These are phyloP conservation scores for Nicotiana sylvestris DNA, from an alignment of 257 asterid species.

Conservation along the genomic window DNA sequence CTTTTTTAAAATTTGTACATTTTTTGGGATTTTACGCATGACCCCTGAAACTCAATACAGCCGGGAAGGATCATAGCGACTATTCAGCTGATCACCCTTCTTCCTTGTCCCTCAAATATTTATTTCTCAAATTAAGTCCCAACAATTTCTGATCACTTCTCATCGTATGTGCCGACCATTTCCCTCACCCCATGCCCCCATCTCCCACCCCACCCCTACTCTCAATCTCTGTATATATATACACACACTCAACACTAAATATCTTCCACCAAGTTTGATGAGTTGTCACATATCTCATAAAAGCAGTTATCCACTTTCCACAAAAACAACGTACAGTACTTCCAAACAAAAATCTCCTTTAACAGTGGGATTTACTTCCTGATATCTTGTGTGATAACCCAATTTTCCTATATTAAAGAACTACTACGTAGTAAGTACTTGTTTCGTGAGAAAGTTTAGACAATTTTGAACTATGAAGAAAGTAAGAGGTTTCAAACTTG, in stretches of 20 bases:
- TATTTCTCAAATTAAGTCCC: background rate
- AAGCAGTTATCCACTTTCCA: background rate
- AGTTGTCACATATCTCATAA: background rate
- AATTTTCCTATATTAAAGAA: background rate
- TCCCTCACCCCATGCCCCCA: background rate
- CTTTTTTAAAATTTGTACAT: background rate
- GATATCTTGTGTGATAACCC: background rate
- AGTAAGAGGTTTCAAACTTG: constrained; percentile 38
- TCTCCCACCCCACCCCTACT: too few relatives aligned
- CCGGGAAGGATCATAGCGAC: constrained; percentile 13
- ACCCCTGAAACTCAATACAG: constrained; percentile 24
- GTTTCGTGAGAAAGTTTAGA: background rate
- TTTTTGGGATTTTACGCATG: background rate
- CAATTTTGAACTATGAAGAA: constrained; percentile 27
- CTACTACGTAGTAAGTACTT: background rate
- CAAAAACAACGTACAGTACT: too few relatives aligned
- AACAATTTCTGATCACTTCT: background rate
- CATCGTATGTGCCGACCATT: constrained; percentile 19
- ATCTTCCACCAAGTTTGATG: background rate
- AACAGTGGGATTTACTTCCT: background rate
- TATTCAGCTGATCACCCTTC: constrained; percentile 9
- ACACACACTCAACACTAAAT: background rate
- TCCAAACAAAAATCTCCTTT: background rate
- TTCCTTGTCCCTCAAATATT: background rate
- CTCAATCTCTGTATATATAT: background rate